These are phyloP conservation scores for Yamadazyma laniorum DNA, from an alignment of 805 yeast species.

Conservation along the genomic window DNA sequence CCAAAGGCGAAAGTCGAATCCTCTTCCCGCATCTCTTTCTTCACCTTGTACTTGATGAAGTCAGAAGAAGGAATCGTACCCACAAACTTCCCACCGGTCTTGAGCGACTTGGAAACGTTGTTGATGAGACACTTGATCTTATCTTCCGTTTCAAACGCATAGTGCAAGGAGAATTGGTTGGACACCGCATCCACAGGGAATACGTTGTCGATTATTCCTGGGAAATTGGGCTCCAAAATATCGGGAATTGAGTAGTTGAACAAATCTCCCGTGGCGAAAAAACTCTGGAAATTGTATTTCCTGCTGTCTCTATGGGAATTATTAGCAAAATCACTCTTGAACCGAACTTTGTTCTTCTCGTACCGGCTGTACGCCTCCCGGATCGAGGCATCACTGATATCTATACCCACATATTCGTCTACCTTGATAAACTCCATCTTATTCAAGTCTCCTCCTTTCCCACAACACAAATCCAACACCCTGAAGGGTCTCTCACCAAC, in stretches of 20 bases:
- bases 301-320: conserved; percentile 33
- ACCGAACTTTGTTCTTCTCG: conserved; percentile 46
- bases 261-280: conserved; percentile 90
- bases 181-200: conserved; percentile 88
- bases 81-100: conserved; percentile 81
- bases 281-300: conserved; percentile 67
- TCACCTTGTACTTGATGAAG: conserved; percentile 65
- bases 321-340: conserved; percentile 25
- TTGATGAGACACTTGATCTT: conserved; percentile 70
- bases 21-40: conserved; percentile 9
- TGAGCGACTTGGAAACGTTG: conserved; percentile 73
- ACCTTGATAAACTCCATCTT: conserved; percentile 80
- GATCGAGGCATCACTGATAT: conserved; percentile 85
- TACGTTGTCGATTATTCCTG: conserved; percentile 54
- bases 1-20: conserved; percentile 56
- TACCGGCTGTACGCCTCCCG: conserved; percentile 81
- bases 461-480: conserved; percentile 89
- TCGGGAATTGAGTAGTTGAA: conserved; percentile 70
- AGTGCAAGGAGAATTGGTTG: conserved; percentile 90
- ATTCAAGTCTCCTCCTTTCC: conserved; percentile 95
- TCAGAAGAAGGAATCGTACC: conserved; percentile 96
- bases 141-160: conserved; percentile 85
- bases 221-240: conserved; percentile 60
- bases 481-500: conserved; percentile 28
- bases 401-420: conserved; percentile 83